phyloP scores from a whole-genome alignment of 805 yeast species.

The Ogataea pignaliae region DNA sequence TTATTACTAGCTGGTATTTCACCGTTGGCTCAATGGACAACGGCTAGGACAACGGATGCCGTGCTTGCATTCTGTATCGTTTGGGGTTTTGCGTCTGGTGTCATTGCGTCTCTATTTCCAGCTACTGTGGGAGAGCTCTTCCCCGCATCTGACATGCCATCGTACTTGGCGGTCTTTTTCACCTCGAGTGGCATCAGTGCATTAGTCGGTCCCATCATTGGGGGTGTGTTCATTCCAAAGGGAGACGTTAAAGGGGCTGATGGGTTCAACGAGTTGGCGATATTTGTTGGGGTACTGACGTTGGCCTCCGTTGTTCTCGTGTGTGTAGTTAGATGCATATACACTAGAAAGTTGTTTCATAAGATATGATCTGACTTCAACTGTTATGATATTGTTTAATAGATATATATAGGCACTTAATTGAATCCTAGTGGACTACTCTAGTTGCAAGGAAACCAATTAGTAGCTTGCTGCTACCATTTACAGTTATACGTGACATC shows the following conservation, averaged over 20 bases:
- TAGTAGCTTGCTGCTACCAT: too few relatives aligned
- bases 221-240: constrained; percentile 29
- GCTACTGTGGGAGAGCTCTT: constrained; percentile 29
- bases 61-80: constrained; percentile 33
- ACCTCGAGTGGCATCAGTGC: constrained; percentile 28
- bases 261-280: constrained; percentile 26
- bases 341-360: constrained; percentile 4
- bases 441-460: constrained; percentile 1
- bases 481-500: too few relatives aligned
- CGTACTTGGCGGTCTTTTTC: constrained; percentile 27
- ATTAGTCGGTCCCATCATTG: constrained; percentile 32
- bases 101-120: constrained; percentile 30
- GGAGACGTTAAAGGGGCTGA: constrained; percentile 12
- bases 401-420: too few relatives aligned
- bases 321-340: constrained; percentile 3
- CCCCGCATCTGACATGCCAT: constrained; percentile 28
- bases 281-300: constrained; percentile 29
- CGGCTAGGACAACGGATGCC: constrained; percentile 38
- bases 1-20: constrained; percentile 29
- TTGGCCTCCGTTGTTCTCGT: constrained; percentile 12
- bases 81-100: constrained; percentile 33
- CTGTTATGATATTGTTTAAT: not conserved
- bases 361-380: not conserved
- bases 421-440: too few relatives aligned
- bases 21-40: constrained; percentile 43